Base-by-base conservation (phyloP, 2,329 filamentous ascomycete species). In the Kalmusia sp. region DNA sequence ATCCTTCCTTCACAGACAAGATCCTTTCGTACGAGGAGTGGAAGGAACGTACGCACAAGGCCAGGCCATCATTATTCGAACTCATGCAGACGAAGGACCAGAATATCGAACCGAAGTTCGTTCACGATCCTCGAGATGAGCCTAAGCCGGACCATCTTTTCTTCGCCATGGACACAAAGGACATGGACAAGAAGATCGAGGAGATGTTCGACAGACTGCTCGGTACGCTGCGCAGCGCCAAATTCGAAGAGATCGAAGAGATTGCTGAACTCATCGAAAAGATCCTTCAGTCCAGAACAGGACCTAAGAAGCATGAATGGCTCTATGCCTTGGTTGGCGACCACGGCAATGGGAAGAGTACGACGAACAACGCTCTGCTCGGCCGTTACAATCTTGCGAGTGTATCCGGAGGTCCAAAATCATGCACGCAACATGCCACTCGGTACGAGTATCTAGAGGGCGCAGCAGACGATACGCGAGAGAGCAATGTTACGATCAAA, bases 311-410 rank as follows among this genome's bases (percentile, higher is more conserved):
- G 14, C 31, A 3, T 15, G 11, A 34, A 2, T 34, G 31, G 31
- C 7, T 3, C 2, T 34, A 34, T 15, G 31, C 31, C 14, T 15
- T 34, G 31, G 11, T 58, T 3, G 62, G 60, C 11, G 43, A 57
- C 2, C 58, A 64, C 8, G 54, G 58, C 0, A 21, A 49, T 2
- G 62, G 59, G 0, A 63, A 63, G 28, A 59, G 54, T 31, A 47
- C 59, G 1, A 6, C 48, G 0, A 49, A 58, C 30, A 64, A 58
- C 31, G 52, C 54, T 4, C 19, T 61, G 1, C 21, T 64, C 2
- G 52, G 54, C 7, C 53, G 57, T 7, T 15, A 34, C 31, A 17
- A 47, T 2, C 35, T 64, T 4, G 28, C 59, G 1, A 50, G 49
- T 12, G 38, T 14, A 1, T 55, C 58, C 1, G 48, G 47, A 9